A percentile compares a stretch with the other conserved stretches of the same genome.
Evolutionary conservation across 345 rosid genomes (phyloP).

Genomic region (Laguncularia racemosa): DNA sequence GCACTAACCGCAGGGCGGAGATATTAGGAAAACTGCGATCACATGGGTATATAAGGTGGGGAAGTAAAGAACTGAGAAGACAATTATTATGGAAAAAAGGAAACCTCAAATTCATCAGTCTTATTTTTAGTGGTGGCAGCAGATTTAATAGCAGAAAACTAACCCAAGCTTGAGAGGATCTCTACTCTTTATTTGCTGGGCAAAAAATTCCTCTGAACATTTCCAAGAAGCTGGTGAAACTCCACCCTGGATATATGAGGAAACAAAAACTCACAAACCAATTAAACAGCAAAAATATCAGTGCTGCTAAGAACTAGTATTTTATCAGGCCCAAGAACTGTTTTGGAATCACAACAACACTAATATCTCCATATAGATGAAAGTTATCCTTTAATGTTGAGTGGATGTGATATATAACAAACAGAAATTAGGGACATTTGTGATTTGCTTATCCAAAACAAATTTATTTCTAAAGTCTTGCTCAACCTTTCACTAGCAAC

Average conservation of each 20-base stretch:
- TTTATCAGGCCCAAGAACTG: too few species aligned
- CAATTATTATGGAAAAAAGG: background rate
- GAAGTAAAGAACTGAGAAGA: background rate
- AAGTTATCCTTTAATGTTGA: too few species aligned
- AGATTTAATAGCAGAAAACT: constrained; percentile 11
- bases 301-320: background rate
- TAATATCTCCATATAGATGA: too few species aligned
- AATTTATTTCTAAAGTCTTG: too few species aligned
- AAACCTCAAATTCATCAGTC: background rate
- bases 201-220: constrained; percentile 86
- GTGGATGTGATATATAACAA: too few species aligned
- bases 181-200: constrained; percentile 70
- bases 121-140: constrained; percentile 1
- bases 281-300: background rate
- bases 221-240: constrained; percentile 88
- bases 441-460: too few species aligned
- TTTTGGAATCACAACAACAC: too few species aligned
- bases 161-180: constrained; percentile 88
- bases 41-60: constrained; percentile 1
- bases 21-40: constrained; percentile 66
- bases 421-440: too few species aligned
- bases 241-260: constrained; percentile 40
- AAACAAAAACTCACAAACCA: constrained; percentile 2
- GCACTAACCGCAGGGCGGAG: constrained; percentile 82
- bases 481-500: too few species aligned